These are phyloP conservation scores for Durio zibethinus DNA, from an alignment of 345 rosid species.

Conservation along the genomic window DNA sequence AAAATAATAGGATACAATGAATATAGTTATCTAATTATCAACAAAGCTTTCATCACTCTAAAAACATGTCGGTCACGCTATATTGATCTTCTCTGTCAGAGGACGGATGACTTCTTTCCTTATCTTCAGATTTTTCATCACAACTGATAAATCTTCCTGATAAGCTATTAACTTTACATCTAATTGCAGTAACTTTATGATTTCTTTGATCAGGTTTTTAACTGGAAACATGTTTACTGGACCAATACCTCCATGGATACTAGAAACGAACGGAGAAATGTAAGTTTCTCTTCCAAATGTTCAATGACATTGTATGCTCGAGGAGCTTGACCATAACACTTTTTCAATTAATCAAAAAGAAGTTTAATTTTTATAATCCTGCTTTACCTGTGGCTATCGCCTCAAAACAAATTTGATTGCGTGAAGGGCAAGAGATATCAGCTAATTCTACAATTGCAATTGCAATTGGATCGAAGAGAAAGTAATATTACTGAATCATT, in stretches of 20 bases:
- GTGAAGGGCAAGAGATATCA: background rate
- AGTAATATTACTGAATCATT: background rate
- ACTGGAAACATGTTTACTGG: constrained; percentile 38
- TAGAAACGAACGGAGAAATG: background rate
- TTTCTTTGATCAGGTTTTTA: constrained; percentile 23
- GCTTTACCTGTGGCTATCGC: background rate
- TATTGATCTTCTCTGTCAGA: too few species aligned
- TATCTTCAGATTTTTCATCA: background rate
- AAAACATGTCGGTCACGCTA: too few species aligned
- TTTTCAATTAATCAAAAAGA: background rate
- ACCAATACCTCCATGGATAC: constrained; percentile 25
- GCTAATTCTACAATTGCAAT: too few species aligned
- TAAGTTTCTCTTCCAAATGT: constrained; percentile 8
- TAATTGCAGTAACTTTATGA: background rate
- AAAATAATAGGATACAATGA: background rate
- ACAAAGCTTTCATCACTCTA: background rate
- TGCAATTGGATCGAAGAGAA: background rate
- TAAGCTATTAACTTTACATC: too few species aligned
- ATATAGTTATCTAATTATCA: background rate
- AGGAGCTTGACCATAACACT: background rate
- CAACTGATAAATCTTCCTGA: background rate
- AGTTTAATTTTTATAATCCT: background rate
- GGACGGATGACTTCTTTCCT: background rate
- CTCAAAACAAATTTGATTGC: background rate
- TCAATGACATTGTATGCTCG: background rate